Base-by-base conservation (phyloP, 495 filamentous ascomycete genomes). In the Amphirosellinia nigrospora region DNA sequence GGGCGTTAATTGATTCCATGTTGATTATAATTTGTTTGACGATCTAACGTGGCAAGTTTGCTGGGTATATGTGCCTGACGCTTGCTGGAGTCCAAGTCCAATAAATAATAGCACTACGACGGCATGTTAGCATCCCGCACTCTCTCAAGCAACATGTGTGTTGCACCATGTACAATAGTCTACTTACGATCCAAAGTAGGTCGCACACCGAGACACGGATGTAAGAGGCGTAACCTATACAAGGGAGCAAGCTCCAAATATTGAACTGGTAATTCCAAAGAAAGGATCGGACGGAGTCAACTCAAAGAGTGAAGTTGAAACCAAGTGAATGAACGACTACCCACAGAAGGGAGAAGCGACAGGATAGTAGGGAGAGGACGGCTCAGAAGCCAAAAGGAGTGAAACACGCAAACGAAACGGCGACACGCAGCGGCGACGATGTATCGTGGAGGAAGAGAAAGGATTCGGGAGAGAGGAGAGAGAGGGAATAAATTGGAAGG, bases 291-390 rank as follows among this genome's bases (percentile, higher is more conserved):
- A 85, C 82, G 79, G 84, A 74, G 78, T 81, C 84, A 81, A 84
- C 82, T 84, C 70, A 94, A 93, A 86, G 92, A 94, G 87, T 93
- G 92, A 94, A 94, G 92, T 89, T 87, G 90, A 86, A 81, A 86
- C 87, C 85, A 85, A 73, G 50, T 70, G 74, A 74, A 78, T 72
- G 72, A 71, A 67, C 77, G 80, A 74, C 72, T 70, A 64, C 74
- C 74, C 70, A 53, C 67, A 46, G 48, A 73, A 67, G 73, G 77
- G 62, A 74, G 63, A 64, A 70, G 64, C 45, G 69, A 28, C 26
- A 43, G 10, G 21, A 43, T 34, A 75, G 68, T 34, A 75, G 68
- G 43, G 68, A 70, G 68, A 70, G 68, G 68, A 70, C 68, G 68
- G 68, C 68, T 64, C 7, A 39, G 41, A 38, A 64, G 68, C 59